Base-by-base conservation (phyloP, 1,139 yeast genomes). In the Lizanozyma gosingica region DNA sequence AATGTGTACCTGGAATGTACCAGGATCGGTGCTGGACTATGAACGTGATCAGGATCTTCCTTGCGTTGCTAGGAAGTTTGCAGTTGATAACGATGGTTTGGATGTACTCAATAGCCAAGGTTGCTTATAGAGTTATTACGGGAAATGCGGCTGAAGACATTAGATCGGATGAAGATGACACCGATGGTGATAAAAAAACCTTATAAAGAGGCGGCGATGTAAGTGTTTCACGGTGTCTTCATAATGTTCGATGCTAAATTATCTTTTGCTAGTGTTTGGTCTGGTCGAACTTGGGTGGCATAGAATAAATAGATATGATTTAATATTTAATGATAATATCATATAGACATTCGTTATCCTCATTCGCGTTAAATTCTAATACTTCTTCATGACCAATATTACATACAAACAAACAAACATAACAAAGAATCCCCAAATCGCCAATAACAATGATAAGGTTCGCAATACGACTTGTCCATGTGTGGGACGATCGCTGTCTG, bases 81-180 rank as follows among this genome's bases (percentile, higher is more conserved):
- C 95, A 88, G 57, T 51, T 78, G 9, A 63, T 87, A 38, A 77
- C 82, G 22, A 47, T 80, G 29, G 57, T 83, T 42, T 87, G 97
- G 97, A 71, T 86, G 70, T 76, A 68, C 54, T 68, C 83, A 62
- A 87, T 88, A 47, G 47, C 73, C 15, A 78, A 76, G 51, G 94
- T 87, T 27, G 86, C 85, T 15, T 62, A 71, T 44, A 78, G 72
- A 53, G 94, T 87, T 17, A 48, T 86, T 32, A 67, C 71, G 4
- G 97, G 97, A 3, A 69, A 65, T 16, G 78, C 80, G 33, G 85
- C 84, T 1, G 94, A 87, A 39, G 96, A 88, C 57, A 84, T 83
- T 44, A 82, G 94, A 49, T 78, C 94, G 56, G 90, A 86, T 53
- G 85, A 76, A 48, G 92, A 83, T 37, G 83, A 77, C 40, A 67